Base-by-base conservation (phyloP, 2,329 filamentous ascomycete species). In the Microsporum audouinii region DNA sequence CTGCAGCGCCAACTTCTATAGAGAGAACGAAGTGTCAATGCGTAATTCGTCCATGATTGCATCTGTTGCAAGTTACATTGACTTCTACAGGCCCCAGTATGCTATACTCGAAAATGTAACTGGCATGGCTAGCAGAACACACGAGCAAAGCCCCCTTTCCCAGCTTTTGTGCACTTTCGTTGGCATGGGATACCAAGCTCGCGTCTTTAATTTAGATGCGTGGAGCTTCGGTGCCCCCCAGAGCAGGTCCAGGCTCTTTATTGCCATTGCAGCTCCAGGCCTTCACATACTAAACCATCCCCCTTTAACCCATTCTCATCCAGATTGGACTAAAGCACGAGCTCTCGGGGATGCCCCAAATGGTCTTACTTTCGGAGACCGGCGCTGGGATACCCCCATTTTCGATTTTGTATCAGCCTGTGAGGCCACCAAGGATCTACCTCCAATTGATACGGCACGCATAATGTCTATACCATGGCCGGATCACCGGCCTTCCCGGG, bases 1-100 rank as follows among this genome's bases (percentile, higher is more conserved):
- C 67, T 91, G 88, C 0, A 60, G 65, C 0, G 71, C 89, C 0
- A 91, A 91, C 3, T 66, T 66, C 0, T 72, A 85, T 66, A 84
- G 79, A 66, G 74, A 77, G 0, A 85, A 80, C 1, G 68, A 76
- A 0, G 60, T 75, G 2, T 86, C 88, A 6, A 72, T 84, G 4
- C 83, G 83, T 62, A 90, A 94, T 68, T 87, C 87, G 38, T 91
- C 88, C 0, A 81, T 94, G 34, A 82, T 94, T 0, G 88, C 88
- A 0, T 88, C 88, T 0, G 89, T 92, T 41, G 85, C 85, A 0
- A 84, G 88, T 0, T 89, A 82, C 62, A 77, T 92, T 1, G 89
- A 95, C 64, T 74, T 89, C 0, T 91, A 89, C 65, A 81, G 86
- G 0, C 89, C 89, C 0, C 78, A 82, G n/a, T 92, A 88, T 68